Percentiles rank a stretch among this genome's conserved stretches.
Evolutionary conservation across 148 eudicot species (phyloP).

Genomic region (Nyssa sinensis): DNA sequence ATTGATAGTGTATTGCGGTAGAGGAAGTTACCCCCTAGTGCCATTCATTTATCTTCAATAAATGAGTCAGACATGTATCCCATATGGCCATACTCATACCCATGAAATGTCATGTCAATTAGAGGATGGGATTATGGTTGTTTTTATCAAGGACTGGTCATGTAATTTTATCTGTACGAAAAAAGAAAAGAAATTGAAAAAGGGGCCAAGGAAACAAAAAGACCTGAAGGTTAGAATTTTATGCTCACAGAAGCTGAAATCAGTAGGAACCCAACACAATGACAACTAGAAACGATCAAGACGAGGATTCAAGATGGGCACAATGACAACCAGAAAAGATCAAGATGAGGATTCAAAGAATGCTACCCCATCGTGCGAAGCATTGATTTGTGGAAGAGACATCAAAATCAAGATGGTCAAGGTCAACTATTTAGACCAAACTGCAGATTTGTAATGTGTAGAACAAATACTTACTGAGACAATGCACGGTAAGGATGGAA

Average conservation of each 20-base stretch:
- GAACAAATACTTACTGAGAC: conserved; percentile 61
- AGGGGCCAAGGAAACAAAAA: background rate
- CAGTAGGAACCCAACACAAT: background rate
- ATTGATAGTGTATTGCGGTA: background rate
- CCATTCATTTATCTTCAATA: background rate
- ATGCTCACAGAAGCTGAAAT: background rate
- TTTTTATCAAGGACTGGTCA: background rate
- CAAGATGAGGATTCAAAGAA: background rate
- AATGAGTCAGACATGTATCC: background rate
- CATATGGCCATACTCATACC: background rate
- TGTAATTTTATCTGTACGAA: background rate
- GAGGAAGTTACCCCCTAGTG: background rate
- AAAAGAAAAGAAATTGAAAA: background rate
- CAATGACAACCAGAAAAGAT: background rate
- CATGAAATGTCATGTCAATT: background rate
- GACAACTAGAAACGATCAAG: background rate
- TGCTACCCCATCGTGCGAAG: background rate
- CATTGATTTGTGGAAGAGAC: background rate
- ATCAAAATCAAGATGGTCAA: background rate
- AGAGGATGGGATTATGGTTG: conserved; percentile 1
- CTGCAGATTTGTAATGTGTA: background rate
- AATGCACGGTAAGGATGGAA: conserved; percentile 93
- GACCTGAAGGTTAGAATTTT: background rate
- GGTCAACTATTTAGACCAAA: background rate
- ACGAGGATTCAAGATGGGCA: background rate